Conservation (phyloP, 2,329 filamentous ascomycete genomes). For the Rachicladosporium sp. region DNA sequence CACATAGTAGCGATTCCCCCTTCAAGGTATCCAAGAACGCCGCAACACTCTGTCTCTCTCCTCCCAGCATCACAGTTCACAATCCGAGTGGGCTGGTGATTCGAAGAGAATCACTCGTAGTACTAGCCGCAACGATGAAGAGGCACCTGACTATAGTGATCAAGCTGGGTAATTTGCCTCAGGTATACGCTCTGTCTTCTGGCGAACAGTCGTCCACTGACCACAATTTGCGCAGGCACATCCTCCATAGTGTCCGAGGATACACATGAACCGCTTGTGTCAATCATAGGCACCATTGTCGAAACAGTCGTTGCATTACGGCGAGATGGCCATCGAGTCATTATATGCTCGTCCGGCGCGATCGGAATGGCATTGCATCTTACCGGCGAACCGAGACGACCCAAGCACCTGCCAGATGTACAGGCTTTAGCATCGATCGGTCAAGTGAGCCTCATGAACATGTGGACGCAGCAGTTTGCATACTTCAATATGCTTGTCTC, state of each 20-base stretch:
- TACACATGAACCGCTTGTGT: constrained; percentile 84
- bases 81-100: not conserved
- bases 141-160: constrained; percentile 69
- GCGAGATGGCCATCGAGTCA: constrained; percentile 83
- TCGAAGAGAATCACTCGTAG: not conserved
- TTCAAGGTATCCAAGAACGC: not conserved
- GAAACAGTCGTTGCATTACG: constrained; percentile 80
- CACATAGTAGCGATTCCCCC: not conserved
- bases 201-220: constrained; percentile 20
- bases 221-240: constrained; percentile 50
- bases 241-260: constrained; percentile 98
- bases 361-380: constrained; percentile 85
- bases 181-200: constrained; percentile 6
- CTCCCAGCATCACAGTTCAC: not conserved
- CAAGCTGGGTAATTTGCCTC: constrained; percentile 57
- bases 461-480: constrained; percentile 87
- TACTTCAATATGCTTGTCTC: constrained; percentile 84
- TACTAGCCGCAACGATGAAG: constrained; percentile 41
- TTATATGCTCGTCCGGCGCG: constrained; percentile 93
- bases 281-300: constrained; percentile 82
- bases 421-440: constrained; percentile 94
- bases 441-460: constrained; percentile 84
- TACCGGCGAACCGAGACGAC: constrained; percentile 78
- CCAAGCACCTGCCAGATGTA: constrained; percentile 79
- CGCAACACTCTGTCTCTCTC: not conserved